Percentiles rank a stretch among this genome's conserved stretches.
Conservation (phyloP, 2,329 filamentous ascomycete species). For the Rhinocladiella similis region DNA sequence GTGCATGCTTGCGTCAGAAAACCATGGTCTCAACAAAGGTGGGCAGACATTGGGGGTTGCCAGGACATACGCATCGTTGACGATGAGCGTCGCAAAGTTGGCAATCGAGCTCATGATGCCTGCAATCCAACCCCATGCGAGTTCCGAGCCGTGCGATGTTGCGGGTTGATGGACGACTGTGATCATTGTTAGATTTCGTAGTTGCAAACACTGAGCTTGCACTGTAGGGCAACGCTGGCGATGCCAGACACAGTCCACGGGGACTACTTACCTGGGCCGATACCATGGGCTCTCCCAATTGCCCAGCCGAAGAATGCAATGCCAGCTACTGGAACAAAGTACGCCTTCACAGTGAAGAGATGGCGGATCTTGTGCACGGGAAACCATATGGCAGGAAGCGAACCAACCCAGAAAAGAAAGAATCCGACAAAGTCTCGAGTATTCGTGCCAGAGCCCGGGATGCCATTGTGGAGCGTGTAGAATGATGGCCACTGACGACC, state of each 20-base stretch:
- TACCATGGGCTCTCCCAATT: slow-evolving; percentile 74
- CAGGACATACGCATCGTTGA: slow-evolving; percentile 54
- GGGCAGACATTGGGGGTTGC: too few species aligned
- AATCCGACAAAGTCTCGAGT: slow-evolving; percentile 50
- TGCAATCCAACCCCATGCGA: slow-evolving; percentile 80
- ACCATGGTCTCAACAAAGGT: too few species aligned
- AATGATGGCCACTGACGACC: slow-evolving; percentile 34
- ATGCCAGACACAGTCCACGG: too few species aligned
- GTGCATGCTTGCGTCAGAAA: neutral
- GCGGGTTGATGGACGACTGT: slow-evolving; percentile 72
- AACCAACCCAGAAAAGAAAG: slow-evolving; percentile 35
- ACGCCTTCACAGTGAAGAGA: slow-evolving; percentile 86
- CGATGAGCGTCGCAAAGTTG: slow-evolving; percentile 86
- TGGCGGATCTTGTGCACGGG: slow-evolving; percentile 56
- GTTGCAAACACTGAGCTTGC: too few species aligned
- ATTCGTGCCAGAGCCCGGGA: slow-evolving; percentile 67
- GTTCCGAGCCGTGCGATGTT: slow-evolving; percentile 62
- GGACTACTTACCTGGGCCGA: slow-evolving; percentile 61
- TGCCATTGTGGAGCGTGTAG: slow-evolving; percentile 62
- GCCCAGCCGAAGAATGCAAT: slow-evolving; percentile 87
- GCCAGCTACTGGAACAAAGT: slow-evolving; percentile 78
- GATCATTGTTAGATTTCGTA: slow-evolving; percentile 71
- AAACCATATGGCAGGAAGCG: slow-evolving; percentile 31
- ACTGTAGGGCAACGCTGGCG: too few species aligned
- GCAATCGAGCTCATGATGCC: slow-evolving; percentile 87